Evolutionary conservation across 2,329 filamentous ascomycete species (phyloP).

Genomic region (Aureobasidium lini): DNA sequence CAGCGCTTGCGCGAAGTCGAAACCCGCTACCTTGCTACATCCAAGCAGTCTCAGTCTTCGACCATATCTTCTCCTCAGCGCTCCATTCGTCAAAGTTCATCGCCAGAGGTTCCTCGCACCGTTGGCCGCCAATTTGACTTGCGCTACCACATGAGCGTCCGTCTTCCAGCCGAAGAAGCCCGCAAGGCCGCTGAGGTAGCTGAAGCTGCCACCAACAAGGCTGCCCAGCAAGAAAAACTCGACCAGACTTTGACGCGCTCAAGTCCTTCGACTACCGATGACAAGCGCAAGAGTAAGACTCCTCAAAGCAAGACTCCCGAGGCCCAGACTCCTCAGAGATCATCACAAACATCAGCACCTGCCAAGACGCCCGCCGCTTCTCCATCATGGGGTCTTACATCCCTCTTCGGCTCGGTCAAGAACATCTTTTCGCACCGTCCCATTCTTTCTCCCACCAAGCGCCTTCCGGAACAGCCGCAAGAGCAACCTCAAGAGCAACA

Average conservation of each 20-base stretch:
- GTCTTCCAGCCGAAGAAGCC: background rate
- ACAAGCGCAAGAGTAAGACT: conserved; percentile 1
- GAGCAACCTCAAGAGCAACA: background rate
- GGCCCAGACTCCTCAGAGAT: background rate
- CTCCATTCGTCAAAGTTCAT: background rate
- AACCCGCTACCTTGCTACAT: background rate
- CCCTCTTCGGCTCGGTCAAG: conserved; percentile 10
- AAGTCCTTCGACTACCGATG: background rate
- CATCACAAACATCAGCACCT: background rate
- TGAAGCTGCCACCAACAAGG: background rate
- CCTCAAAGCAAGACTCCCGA: background rate
- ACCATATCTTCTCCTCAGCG: background rate
- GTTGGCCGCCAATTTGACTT: background rate
- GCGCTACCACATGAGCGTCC: conserved; percentile 3
- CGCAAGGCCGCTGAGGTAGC: background rate
- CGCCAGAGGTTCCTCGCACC: conserved; percentile 5
- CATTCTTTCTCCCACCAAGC: conserved; percentile 1
- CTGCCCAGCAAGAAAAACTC: background rate
- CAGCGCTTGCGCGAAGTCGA: conserved; percentile 6
- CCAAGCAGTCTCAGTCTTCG: background rate
- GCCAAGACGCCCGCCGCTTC: conserved; percentile 1
- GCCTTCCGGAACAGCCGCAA: background rate
- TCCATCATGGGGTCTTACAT: conserved; percentile 9
- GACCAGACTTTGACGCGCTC: background rate
- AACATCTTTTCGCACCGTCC: conserved; percentile 4